Evolutionary conservation across 2,329 filamentous ascomycete species (phyloP), one percentile per base, ranked within the genome.

Genomic region (Lasiodiplodia hormozganensis): DNA sequence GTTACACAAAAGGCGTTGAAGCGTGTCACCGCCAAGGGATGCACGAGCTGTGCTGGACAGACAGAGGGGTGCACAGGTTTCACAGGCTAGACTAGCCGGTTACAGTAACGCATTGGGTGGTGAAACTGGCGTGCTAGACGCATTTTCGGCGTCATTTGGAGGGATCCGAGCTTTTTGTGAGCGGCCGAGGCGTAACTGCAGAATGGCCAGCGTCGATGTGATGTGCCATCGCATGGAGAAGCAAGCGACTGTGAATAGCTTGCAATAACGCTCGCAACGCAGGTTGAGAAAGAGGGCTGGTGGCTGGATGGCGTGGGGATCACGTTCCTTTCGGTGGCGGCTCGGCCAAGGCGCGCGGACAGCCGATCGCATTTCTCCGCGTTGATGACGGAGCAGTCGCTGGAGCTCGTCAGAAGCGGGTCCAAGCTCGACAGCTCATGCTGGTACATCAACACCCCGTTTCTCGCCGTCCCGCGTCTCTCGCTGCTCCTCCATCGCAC

Each of bases 381-480:
- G 3, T 18, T n/a, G 11, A 64, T 52, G 60, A 38, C 60, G 43
- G 47, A 49, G 58, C 21, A 12, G 23, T 4, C 12, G 60, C 60
- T 64, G 60, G 25, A 64, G 60, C 60, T 64, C 60, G 60, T 64
- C 60, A 64, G 43, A 52, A 23, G 60, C 60, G 60, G 60, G 60
- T 52, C 60, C 60, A 52, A 64, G 60, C 60, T 64, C 60, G 60
- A 64, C 60, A 64, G 60, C 60, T 52, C 36, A 5, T 10, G 36
- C 53, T 60, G 12, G 4, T 52, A 64, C 60, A 52, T 64, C 60
- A 64, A 28, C 25, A 23, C 43, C 31, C 3, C 58, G 3, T 43
- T 18, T 43, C 58, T 49, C 58, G 58, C 58, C 58, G 18, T 36
- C 36, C n/a, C 56, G 6, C 6, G 56, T n/a, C 47, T 38, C 65